A percentile compares a stretch with the other conserved stretches of the same genome.
phyloP scores from a whole-genome alignment of 257 asterid genomes.

The Striga asiatica region DNA sequence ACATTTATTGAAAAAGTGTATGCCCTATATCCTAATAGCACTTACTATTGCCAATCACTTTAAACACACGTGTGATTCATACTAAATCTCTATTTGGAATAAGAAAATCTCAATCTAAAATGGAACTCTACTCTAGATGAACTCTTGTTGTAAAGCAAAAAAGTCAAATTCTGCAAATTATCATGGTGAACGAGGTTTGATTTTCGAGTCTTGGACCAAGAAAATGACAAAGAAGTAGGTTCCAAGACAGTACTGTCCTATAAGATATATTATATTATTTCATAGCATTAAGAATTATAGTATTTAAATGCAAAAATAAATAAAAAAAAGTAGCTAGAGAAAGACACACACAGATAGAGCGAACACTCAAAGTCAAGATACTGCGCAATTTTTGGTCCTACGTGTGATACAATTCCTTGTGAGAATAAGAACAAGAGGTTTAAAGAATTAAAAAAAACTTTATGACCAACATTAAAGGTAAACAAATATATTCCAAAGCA shows the following conservation, averaged over 20 bases:
- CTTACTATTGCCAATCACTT: too few relatives aligned
- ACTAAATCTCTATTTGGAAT: too few relatives aligned
- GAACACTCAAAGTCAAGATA: conserved; percentile 55
- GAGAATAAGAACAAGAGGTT: conserved; percentile 39
- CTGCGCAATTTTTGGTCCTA: conserved; percentile 35
- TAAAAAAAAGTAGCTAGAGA: conserved; percentile 41
- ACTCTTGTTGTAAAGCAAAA: too few relatives aligned
- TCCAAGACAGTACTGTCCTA: conserved; percentile 15
- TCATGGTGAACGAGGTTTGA: too few relatives aligned
- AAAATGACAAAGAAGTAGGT: conserved; percentile 19
- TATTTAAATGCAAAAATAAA: conserved; percentile 21
- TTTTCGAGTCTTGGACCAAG: too few relatives aligned
- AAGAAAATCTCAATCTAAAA: too few relatives aligned
- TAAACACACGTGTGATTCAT: too few relatives aligned
- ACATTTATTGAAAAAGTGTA: too few relatives aligned
- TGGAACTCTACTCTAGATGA: too few relatives aligned
- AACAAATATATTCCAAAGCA: conserved; percentile 21
- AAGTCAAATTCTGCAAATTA: too few relatives aligned
- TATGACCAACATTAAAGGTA: conserved; percentile 7
- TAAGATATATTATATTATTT: background rate
- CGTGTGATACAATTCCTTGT: conserved; percentile 31
- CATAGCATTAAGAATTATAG: conserved; percentile 19
- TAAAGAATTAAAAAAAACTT: conserved; percentile 19
- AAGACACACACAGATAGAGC: too few relatives aligned
- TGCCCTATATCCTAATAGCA: too few relatives aligned